Evolutionary conservation across 1,284 basidiomycete species (phyloP), one percentile per base, ranked within the genome.

Genomic region (Entoloma clypeatum): DNA sequence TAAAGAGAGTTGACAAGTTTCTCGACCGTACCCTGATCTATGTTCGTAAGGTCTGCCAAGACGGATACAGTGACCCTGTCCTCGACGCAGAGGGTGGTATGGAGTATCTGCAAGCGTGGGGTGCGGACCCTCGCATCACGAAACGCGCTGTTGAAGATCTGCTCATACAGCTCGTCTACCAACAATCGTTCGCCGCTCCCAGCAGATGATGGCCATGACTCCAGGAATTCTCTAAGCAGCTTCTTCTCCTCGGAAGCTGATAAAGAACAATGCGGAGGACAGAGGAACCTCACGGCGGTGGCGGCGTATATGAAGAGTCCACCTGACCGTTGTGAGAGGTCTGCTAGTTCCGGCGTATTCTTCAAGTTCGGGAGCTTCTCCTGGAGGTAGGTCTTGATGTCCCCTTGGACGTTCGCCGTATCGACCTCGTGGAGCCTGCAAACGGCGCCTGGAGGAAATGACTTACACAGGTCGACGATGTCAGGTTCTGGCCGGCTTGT

Each of bases 391-490:
- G 33, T 36, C 8, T 33, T 30, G 27, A 47, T 28, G 25, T 47
- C 43, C 34, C 22, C 7, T 13, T 14, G 18, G n/a, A 42, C 41
- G 4, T 46, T 18, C 1, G 29, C 17, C 9, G 31, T 23, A 18
- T 34, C 19, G 29, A 47, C 34, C 31, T 47, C 31, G 26, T 47
- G 33, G 24, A 47, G 45, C 10, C 14, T 44, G 37, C 45, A 47
- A 35, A 47, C 31, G 5, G 30, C 27, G 27, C 39, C 26, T 4
- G 19, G 27, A 22, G 45, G 37, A 16, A 47, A 36, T 16, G 43
- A 24, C 27, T 45, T 16, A 27, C 45, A 48, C 9, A 41, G n/a
- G 28, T 23, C 21, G 18, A 25, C 31, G 14, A 48, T 23, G 7
- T 25, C 30, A 17, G 44, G 43, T 7, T 41, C 32, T 16, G 26